Base-by-base conservation (phyloP, 225 moss, liverwort and hornwort species). In the Ulota crispa region DNA sequence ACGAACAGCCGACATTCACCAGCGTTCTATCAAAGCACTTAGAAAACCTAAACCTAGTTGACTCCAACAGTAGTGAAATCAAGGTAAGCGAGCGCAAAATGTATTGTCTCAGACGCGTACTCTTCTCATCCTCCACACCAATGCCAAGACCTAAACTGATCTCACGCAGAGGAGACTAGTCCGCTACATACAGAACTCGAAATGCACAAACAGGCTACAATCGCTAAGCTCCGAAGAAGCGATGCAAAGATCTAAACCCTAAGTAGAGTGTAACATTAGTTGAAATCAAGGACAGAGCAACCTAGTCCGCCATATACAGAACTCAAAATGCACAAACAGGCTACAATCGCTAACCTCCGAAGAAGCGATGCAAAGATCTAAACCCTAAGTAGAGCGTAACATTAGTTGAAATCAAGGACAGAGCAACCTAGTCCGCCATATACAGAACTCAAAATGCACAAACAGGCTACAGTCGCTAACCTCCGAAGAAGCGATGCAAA, bases 21-120 rank as follows among this genome's bases (percentile, higher is more conserved):
- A 77, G 43, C 81, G 36, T 77, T 9, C 12, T 42, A 71, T 64
- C 71, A 43, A 64, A 60, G 30, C 78, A 42, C 62, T 23, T 21
- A 43, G 4, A 21, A 54, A 41, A 31, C 32, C 80, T 81, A 81
- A 85, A 81, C 81, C 81, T 64, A 72, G 26, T 41, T 12, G 26
- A 23, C 11, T 68, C 26, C 7, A 34, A 19, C 21, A 68, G 23
- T 23, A 68, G 54, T 3, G 23, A 50, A 37, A 81, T 71, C 30
- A 67, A 72, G 21, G 43, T 32, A 6, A 73, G 8, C 5, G 9
- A n/a, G 50, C 13, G 15, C 8, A 53, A 20, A 30, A 43, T 64
- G 34, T 34, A 70, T 60, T 41, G 72, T 72, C 76, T 75, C 63
- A 54, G 26, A 63, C 34, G 14, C 63, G 53, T 56, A 75, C 79